Percentiles rank a stretch among this genome's conserved stretches.
phyloP scores from a whole-genome alignment of 805 yeast genomes.

The Brettanomyces naardenensis region DNA sequence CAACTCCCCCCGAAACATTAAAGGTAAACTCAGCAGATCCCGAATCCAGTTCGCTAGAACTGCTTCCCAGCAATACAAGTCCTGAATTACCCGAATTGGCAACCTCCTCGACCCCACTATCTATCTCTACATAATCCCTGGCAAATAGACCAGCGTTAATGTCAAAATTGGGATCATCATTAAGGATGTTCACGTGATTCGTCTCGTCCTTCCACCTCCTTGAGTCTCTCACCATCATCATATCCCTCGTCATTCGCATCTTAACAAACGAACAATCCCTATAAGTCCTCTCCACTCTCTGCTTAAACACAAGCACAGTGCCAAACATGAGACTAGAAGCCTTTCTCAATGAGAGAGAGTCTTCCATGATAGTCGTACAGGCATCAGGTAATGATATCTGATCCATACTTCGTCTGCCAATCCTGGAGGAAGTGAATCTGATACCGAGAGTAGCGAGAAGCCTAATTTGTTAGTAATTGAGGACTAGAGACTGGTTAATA shows the following conservation, averaged over 20 bases:
- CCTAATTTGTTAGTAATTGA: constrained; percentile 15
- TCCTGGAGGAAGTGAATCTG: constrained; percentile 15
- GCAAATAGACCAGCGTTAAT: constrained; percentile 1
- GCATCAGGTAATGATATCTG: constrained; percentile 33
- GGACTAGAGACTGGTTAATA: constrained; percentile 3
- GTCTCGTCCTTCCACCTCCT: neutral
- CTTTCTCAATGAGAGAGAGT: constrained; percentile 25
- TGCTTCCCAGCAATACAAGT: too few species aligned
- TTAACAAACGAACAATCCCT: neutral
- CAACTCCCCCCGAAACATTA: too few species aligned
- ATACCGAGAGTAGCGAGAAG: constrained; percentile 24
- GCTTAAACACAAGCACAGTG: constrained; percentile 37
- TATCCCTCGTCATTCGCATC: neutral
- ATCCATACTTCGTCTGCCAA: constrained; percentile 25
- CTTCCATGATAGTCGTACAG: constrained; percentile 26
- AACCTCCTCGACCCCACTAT: too few species aligned
- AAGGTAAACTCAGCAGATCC: too few species aligned
- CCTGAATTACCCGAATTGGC: too few species aligned
- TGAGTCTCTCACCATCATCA: too few species aligned
- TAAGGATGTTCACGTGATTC: constrained; percentile 6
- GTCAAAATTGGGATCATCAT: constrained; percentile 31
- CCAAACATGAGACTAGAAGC: constrained; percentile 42
- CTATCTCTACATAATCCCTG: too few species aligned
- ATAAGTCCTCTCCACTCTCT: constrained; percentile 23
- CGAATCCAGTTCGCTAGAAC: too few species aligned